phyloP scores from a whole-genome alignment of 169 alveolate genomes.

The Plasmodium sp. region DNA sequence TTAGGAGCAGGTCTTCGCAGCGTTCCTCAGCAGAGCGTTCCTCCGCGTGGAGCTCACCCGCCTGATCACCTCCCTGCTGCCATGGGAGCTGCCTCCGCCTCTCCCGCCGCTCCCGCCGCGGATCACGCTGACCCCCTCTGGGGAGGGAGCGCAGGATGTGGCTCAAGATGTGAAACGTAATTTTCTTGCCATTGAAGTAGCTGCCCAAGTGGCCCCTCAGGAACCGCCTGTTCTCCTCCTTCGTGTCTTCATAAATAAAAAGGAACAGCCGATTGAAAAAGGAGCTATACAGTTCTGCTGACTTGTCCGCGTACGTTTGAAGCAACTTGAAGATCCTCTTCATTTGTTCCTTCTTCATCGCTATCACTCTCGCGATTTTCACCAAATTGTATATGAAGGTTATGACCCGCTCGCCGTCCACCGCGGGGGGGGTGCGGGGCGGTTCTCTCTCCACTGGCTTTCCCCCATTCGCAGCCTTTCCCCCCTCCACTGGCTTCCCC shows the following conservation, averaged over 20 bases:
- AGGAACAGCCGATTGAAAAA: slow-evolving; percentile 20
- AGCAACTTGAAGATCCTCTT: slow-evolving; percentile 5
- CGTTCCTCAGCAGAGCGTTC: background rate
- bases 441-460: background rate
- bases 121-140: background rate
- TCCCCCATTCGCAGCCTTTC: background rate
- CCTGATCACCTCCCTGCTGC: background rate
- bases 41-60: background rate
- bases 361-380: slow-evolving; percentile 41
- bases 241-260: slow-evolving; percentile 57
- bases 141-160: background rate
- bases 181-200: slow-evolving; percentile 42
- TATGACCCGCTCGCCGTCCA: slow-evolving; percentile 5
- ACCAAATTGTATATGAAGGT: slow-evolving; percentile 17
- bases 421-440: background rate
- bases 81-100: background rate
- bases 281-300: background rate
- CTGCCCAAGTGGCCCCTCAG: background rate
- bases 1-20: background rate
- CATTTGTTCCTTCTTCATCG: slow-evolving; percentile 1
- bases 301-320: slow-evolving; percentile 12
- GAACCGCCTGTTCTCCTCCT: slow-evolving; percentile 17
- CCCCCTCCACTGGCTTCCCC: background rate
- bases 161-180: slow-evolving; percentile 4
- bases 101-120: background rate